Evolutionary conservation across 305 asterid species (phyloP).

Genomic region (Fraxinus albicans): DNA sequence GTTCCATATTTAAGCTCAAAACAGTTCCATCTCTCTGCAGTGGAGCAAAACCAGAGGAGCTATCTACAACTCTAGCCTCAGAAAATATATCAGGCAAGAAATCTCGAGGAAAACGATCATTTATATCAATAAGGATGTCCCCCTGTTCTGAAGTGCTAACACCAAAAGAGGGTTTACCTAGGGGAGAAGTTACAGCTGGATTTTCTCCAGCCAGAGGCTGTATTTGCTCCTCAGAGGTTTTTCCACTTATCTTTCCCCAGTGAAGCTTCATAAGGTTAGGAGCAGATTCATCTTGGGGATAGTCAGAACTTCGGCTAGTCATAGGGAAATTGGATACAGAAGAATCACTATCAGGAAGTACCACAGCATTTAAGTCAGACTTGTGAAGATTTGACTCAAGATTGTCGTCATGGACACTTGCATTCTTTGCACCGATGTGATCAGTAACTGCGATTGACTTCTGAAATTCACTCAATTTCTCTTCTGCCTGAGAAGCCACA

Average conservation of each 20-base stretch:
- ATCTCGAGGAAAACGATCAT: conserved; percentile 83
- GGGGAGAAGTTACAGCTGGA: conserved; percentile 38
- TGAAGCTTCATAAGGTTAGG: conserved; percentile 31
- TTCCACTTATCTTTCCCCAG: conserved; percentile 37
- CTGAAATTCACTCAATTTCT: conserved; percentile 32
- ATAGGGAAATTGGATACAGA: conserved; percentile 31
- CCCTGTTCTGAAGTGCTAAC: conserved; percentile 48
- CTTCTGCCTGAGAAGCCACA: conserved; percentile 38
- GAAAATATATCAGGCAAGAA: conserved; percentile 77
- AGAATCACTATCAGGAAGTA: conserved; percentile 35
- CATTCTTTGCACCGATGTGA: conserved; percentile 32
- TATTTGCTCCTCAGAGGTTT: conserved; percentile 34
- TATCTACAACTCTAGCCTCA: conserved; percentile 47
- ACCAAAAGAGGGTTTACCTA: conserved; percentile 40
- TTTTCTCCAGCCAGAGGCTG: conserved; percentile 36
- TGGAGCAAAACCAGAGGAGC: conserved; percentile 37
- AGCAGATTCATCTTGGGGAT: conserved; percentile 40
- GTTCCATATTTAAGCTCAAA: conserved; percentile 71
- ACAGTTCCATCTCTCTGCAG: conserved; percentile 60
- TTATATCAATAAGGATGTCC: conserved; percentile 72
- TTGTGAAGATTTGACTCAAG: conserved; percentile 39
- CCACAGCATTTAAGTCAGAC: conserved; percentile 36
- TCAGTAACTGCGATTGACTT: conserved; percentile 30
- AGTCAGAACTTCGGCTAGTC: conserved; percentile 34
- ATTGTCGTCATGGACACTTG: conserved; percentile 33